Conservation (phyloP, 306 rosid genomes). For the Begonia peltatifolia region DNA sequence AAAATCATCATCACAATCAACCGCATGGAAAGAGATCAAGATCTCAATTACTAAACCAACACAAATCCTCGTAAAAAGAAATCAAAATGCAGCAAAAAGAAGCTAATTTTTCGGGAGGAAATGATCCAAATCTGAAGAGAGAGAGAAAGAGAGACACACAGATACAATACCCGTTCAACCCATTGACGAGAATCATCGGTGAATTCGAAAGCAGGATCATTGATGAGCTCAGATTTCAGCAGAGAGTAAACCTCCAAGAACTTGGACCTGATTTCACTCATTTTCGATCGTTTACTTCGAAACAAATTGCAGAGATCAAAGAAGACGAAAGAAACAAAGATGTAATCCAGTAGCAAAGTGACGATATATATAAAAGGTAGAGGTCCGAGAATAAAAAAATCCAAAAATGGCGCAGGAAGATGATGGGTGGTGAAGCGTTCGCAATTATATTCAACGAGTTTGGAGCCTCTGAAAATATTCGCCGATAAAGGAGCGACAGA, state of each 20-base stretch:
- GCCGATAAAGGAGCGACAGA: not conserved
- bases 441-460: not conserved
- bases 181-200: slow-evolving; percentile 36
- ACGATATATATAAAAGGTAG: too few species aligned
- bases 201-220: slow-evolving; percentile 36
- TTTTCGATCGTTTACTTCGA: not conserved
- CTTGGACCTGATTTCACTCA: slow-evolving; percentile 24
- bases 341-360: not conserved
- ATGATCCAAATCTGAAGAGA: not conserved
- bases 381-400: too few species aligned
- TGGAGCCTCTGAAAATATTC: not conserved
- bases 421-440: not conserved
- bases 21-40: too few species aligned
- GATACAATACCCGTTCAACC: slow-evolving; percentile 20
- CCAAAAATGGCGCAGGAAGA: not conserved
- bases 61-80: too few species aligned
- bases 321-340: not conserved
- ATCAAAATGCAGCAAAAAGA: too few species aligned
- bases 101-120: not conserved
- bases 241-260: slow-evolving; percentile 31
- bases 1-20: too few species aligned
- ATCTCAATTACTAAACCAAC: too few species aligned
- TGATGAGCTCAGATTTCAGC: slow-evolving; percentile 33
- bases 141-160: not conserved
- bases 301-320: not conserved